A percentile compares a stretch with the other conserved stretches of the same genome.
Conservation (phyloP, 2,329 filamentous ascomycete species). For the Aspergillus sp. region DNA sequence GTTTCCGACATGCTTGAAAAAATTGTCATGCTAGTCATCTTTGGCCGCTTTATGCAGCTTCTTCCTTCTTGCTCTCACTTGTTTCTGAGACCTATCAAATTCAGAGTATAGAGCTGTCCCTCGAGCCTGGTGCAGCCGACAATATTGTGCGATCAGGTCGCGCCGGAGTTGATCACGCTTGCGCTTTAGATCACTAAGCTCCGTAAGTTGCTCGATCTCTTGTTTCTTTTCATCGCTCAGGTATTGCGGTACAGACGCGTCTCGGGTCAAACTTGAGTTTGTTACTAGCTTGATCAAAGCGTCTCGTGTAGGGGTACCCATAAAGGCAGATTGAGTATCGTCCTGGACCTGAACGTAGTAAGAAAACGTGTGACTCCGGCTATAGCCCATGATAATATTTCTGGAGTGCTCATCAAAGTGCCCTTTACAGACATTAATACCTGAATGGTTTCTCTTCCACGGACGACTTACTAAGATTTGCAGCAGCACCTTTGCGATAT, state of each 20-base stretch:
- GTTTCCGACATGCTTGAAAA: slow-evolving; percentile 7
- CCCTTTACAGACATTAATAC: slow-evolving; percentile 3
- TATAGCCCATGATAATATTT: slow-evolving; percentile 9
- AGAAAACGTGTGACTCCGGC: slow-evolving; percentile 3
- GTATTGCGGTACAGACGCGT: slow-evolving; percentile 6
- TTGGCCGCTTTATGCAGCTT: slow-evolving; percentile 1
- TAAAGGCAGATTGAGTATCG: slow-evolving; percentile 7
- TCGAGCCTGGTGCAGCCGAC: slow-evolving; percentile 1
- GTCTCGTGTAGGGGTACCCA: slow-evolving; percentile 6
- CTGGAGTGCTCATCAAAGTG: slow-evolving; percentile 7
- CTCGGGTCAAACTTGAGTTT: slow-evolving; percentile 6
- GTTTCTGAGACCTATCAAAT: neutral
- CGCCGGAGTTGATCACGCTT: slow-evolving; percentile 2
- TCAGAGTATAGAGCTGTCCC: neutral
- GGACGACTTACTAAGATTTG: slow-evolving; percentile 5
- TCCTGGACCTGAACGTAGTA: slow-evolving; percentile 6
- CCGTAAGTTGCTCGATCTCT: slow-evolving; percentile 2
- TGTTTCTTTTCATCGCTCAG: slow-evolving; percentile 3
- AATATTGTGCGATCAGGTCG: slow-evolving; percentile 3
- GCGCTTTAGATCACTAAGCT: slow-evolving; percentile 3
- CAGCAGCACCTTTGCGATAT: slow-evolving; percentile 12
- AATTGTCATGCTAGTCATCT: neutral
- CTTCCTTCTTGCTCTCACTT: slow-evolving; percentile 1
- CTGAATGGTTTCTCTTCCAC: slow-evolving; percentile 1
- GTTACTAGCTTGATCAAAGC: slow-evolving; percentile 5